Base-by-base conservation (phyloP, 305 asterid species). In the Fraxinus angustifolia region DNA sequence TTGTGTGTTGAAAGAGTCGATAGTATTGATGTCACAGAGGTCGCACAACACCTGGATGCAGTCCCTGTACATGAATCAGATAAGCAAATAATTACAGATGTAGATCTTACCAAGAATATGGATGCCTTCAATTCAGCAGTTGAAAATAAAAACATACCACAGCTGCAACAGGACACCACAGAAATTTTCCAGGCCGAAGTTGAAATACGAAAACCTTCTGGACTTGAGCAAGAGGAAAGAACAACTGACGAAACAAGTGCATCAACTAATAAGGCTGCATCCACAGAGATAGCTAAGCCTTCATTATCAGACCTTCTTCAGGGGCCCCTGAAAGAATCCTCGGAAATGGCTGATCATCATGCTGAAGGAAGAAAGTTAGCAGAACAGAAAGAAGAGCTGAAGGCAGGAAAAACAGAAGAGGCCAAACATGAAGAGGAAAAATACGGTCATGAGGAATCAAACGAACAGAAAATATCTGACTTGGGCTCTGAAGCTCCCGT, bases 401-500 rank as follows among this genome's bases (percentile, higher is more conserved):
- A 81, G 58, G 89, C 72, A 72, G 88, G 81, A 65, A 85, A 72
- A 80, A 5, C 67, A 28, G 84, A 81, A 77, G 84, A 70, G 38
- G 76, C 73, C 68, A 86, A 78, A 53, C 84, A 82, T 23, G 88
- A 83, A 72, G 88, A 84, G 36, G 80, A 78, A 50, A 86, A 85
- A 75, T 87, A 80, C 4, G 81, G 82, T 53, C 91, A 84, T 42
- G 88, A 87, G 81, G 93, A 90, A 70, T 84, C 82, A 74, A 83
- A 73, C 19, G 90, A 87, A 62, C 83, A 84, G 2, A 76, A 76
- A 77, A 83, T 11, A 82, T 83, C 80, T 30, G 92, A 83, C 75
- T 79, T 81, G 42, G 80, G 88, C 35, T 85, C 89, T n/a, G 95
- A 90, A 77, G 87, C 87, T 80, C 94, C 91, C 3, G 92, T 91